Evolutionary conservation across 306 rosid genomes (phyloP).

Genomic region (cucumber (Cucumis sativus)): DNA sequence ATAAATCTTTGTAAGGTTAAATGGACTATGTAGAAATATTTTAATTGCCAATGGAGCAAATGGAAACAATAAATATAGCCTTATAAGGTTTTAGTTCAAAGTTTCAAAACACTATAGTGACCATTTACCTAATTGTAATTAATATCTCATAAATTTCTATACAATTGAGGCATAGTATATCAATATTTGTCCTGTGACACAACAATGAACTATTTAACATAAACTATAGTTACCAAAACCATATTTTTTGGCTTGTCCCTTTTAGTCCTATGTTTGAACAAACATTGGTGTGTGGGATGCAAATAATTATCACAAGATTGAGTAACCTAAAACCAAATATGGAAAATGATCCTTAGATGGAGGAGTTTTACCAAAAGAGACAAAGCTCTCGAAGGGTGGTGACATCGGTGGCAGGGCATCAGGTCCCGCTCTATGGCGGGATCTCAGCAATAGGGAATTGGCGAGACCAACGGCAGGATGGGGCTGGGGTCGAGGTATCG

Average conservation of each 20-base stretch:
- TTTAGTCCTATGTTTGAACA: not conserved
- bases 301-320: not conserved
- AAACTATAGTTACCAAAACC: not conserved
- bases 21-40: too few species aligned
- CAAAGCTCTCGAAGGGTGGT: constrained; percentile 31
- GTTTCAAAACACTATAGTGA: too few species aligned
- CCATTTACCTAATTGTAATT: too few species aligned
- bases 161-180: too few species aligned
- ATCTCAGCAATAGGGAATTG: constrained; percentile 27
- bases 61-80: too few species aligned
- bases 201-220: too few species aligned
- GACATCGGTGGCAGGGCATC: constrained; percentile 47
- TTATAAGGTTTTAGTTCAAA: too few species aligned
- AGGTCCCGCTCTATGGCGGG: constrained; percentile 77
- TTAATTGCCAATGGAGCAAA: too few species aligned
- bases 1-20: too few species aligned
- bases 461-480: constrained; percentile 9
- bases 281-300: not conserved
- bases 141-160: too few species aligned
- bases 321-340: not conserved
- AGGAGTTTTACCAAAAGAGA: constrained; percentile 44
- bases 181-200: too few species aligned
- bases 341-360: constrained; percentile 25
- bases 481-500: constrained; percentile 28
- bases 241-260: not conserved